phyloP scores from a whole-genome alignment of 768 basidiomycete genomes.

The Ramaria sp. region DNA sequence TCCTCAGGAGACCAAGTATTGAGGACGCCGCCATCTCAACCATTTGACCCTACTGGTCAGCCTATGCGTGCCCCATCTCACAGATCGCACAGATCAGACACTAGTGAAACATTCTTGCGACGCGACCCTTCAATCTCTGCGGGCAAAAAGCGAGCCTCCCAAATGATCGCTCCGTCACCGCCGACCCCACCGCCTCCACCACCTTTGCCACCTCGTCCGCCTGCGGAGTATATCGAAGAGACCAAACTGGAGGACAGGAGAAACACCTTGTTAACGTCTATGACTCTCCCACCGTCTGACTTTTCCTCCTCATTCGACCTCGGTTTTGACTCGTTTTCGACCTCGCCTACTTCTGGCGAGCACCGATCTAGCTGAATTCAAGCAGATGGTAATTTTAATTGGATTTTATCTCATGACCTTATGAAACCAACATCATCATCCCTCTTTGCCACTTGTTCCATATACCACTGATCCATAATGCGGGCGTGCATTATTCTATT shows the following conservation, averaged over 20 bases:
- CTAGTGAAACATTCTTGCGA: slow-evolving; percentile 6
- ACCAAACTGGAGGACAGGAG: slow-evolving; percentile 57
- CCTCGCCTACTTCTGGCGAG: neutral
- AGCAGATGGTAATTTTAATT: too few species aligned
- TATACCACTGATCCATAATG: too few species aligned
- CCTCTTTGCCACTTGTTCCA: too few species aligned
- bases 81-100: slow-evolving; percentile 9
- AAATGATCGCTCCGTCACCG: neutral
- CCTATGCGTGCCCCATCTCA: neutral
- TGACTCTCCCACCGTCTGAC: slow-evolving; percentile 1
- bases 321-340: slow-evolving; percentile 4
- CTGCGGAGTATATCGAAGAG: slow-evolving; percentile 71
- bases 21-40: too few species aligned
- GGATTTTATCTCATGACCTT: too few species aligned
- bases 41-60: neutral
- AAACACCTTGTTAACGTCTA: neutral
- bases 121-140: slow-evolving; percentile 14
- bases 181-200: slow-evolving; percentile 32
- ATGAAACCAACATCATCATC: too few species aligned
- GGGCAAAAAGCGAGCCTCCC: slow-evolving; percentile 14
- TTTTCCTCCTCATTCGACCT: slow-evolving; percentile 6
- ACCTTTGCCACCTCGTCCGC: slow-evolving; percentile 66
- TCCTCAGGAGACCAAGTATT: too few species aligned
- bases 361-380: neutral
- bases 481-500: too few species aligned